Base-by-base conservation (phyloP, 768 basidiomycete genomes). In the Kwoniella dejecticola region DNA sequence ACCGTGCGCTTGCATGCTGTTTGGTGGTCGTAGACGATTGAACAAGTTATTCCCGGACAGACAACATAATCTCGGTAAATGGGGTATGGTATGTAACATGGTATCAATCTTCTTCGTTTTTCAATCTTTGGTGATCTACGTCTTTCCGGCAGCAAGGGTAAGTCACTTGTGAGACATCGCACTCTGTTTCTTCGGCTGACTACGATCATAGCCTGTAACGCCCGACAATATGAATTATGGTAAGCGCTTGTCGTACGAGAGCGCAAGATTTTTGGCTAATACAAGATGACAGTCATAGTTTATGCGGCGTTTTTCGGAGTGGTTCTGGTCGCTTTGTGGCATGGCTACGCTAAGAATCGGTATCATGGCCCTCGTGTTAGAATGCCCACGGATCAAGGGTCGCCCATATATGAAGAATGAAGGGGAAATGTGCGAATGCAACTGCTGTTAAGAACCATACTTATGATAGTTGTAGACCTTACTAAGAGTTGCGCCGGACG, bases 61-160 rank as follows among this genome's bases (percentile, higher is more conserved):
- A 31, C 41, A 41, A 29, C 48, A 52, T 30, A 66, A 66, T 24
- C 52, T 66, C 12, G 65, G 65, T 23, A 49, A 49, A 49, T 62
- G 54, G 55, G 65, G 65, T 15, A 50, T 62, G 3, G 38, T 59
- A 11, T 66, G 65, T 23, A 66, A 66, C 45, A 1, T 66, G 17
- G 36, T 66, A 10, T 48, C 60, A 1, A 42, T 52, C 36, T 66
- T 66, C 52, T 66, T 66, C 42, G 57, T 59, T 26, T 33, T 66
- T 6, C 49, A 66, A 24, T 33, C 60, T 19, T 15, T 46, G 27
- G 60, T 66, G 4, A 62, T 66, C 11, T 66, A 62, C 29, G 57
- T 61, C 26, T 66, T 66, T 59, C 65, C 65, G 1, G 65, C 65
- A 10, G 42, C 49, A 1, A 44, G 31, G 45, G 65, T 66, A 40